Conservation (phyloP, 495 filamentous ascomycete species). For the Penicillium cataractarum region DNA sequence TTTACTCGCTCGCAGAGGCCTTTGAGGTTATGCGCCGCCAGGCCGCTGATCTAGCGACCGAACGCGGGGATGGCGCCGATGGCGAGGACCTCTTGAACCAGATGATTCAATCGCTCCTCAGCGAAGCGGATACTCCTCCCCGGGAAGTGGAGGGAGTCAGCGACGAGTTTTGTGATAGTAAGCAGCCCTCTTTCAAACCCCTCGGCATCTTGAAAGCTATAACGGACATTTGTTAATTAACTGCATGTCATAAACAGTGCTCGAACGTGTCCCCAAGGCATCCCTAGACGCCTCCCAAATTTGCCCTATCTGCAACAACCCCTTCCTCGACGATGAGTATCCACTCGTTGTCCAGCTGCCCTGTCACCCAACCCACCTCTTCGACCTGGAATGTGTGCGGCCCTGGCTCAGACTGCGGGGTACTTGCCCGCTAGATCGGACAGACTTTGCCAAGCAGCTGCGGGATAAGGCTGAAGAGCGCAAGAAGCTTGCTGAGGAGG, state of each 20-base stretch:
- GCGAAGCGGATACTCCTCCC: slow-evolving; percentile 67
- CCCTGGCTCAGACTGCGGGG: slow-evolving; percentile 90
- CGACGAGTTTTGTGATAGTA: slow-evolving; percentile 76
- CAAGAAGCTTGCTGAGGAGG: slow-evolving; percentile 58
- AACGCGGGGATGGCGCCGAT: slow-evolving; percentile 8
- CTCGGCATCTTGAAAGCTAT: no score
- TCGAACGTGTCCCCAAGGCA: slow-evolving; percentile 79
- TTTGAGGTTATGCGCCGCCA: slow-evolving; percentile 53
- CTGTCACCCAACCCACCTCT: slow-evolving; percentile 78
- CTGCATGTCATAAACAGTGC: slow-evolving; percentile 36
- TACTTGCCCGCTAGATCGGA: slow-evolving; percentile 86
- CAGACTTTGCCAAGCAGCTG: slow-evolving; percentile 76
- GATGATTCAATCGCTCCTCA: slow-evolving; percentile 65
- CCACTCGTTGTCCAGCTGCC: slow-evolving; percentile 87
- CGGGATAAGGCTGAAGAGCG: slow-evolving; percentile 59
- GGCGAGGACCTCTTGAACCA: slow-evolving; percentile 55
- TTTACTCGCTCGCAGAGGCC: slow-evolving; percentile 63
- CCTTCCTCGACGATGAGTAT: slow-evolving; percentile 75
- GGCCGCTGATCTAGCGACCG: background rate
- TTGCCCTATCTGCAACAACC: slow-evolving; percentile 87
- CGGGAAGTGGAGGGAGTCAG: slow-evolving; percentile 71
- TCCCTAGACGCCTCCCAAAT: slow-evolving; percentile 64
- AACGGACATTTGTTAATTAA: background rate
- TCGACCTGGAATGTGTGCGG: slow-evolving; percentile 92
- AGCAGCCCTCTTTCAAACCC: slow-evolving; percentile 4